phyloP scores from a whole-genome alignment of 129 eudicot genomes.

The Erigeron canadensis region DNA sequence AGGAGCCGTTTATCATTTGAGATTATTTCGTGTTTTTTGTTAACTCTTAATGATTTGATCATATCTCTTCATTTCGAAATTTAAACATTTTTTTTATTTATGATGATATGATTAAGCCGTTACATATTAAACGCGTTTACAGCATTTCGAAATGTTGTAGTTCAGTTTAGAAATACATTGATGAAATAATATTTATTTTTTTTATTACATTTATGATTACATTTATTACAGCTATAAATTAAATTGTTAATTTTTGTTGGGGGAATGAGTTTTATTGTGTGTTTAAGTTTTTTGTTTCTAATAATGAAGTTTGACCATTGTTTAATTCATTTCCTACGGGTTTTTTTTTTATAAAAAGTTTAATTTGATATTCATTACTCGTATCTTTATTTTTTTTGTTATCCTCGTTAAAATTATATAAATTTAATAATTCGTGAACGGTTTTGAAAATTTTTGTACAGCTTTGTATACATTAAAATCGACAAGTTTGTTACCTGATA shows the following conservation, averaged over 20 bases:
- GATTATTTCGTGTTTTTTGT: conserved; percentile 28
- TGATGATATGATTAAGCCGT: conserved; percentile 17
- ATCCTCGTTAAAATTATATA: background rate
- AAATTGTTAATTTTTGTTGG: background rate
- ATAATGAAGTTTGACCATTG: background rate
- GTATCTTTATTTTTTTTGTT: background rate
- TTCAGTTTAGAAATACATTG: background rate
- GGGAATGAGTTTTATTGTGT: background rate
- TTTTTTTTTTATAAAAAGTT: background rate
- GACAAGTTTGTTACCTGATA: too few relatives aligned
- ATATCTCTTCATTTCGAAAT: conserved; percentile 15
- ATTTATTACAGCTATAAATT: too few relatives aligned
- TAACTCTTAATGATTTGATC: background rate
- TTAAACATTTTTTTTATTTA: background rate
- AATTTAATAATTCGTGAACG: too few relatives aligned
- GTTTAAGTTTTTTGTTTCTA: background rate
- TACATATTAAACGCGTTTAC: background rate
- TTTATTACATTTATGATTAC: background rate
- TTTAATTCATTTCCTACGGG: background rate
- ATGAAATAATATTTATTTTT: too few relatives aligned
- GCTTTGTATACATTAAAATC: too few relatives aligned
- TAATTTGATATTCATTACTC: background rate
- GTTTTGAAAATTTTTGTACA: too few relatives aligned
- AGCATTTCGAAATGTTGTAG: background rate
- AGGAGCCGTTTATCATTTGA: conserved; percentile 28